These are phyloP conservation scores for Cyclostephanos tholiformis DNA, from an alignment of 108 stramenopile genomes.

Conservation along the genomic window DNA sequence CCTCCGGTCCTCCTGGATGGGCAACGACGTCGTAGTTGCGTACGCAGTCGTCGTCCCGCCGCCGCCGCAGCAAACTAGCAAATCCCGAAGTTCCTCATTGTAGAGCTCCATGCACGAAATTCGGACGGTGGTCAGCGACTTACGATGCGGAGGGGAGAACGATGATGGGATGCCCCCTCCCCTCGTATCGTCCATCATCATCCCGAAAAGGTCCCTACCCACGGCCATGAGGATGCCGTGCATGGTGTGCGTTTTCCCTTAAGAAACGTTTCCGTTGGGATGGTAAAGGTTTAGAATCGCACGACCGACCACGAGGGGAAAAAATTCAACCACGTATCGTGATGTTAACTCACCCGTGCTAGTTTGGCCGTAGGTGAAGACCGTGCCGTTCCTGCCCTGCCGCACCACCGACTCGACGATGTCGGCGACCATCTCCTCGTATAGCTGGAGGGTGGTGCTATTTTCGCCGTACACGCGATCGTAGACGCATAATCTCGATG, in stretches of 20 bases:
- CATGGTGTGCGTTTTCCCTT: slow-evolving; percentile 53
- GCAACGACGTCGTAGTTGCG: slow-evolving; percentile 3
- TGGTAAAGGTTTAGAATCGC: too few species aligned
- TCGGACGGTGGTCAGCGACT: slow-evolving; percentile 50
- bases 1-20: slow-evolving; percentile 80
- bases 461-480: slow-evolving; percentile 84
- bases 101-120: slow-evolving; percentile 96
- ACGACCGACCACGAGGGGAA: not conserved
- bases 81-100: slow-evolving; percentile 96
- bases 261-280: not conserved
- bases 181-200: not conserved
- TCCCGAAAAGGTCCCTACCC: slow-evolving; percentile 63
- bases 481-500: slow-evolving; percentile 49
- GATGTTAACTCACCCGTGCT: slow-evolving; percentile 5
- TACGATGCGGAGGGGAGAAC: not conserved
- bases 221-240: slow-evolving; percentile 67
- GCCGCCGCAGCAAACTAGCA: slow-evolving; percentile 58
- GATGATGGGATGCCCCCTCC: not conserved
- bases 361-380: slow-evolving; percentile 76
- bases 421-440: slow-evolving; percentile 68
- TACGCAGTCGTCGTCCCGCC: too few species aligned
- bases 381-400: slow-evolving; percentile 82
- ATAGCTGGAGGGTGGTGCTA: slow-evolving; percentile 64
- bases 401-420: slow-evolving; percentile 67
- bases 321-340: not conserved